phyloP scores from a whole-genome alignment of 1,284 basidiomycete genomes.

The Gymnopus androsaceus region DNA sequence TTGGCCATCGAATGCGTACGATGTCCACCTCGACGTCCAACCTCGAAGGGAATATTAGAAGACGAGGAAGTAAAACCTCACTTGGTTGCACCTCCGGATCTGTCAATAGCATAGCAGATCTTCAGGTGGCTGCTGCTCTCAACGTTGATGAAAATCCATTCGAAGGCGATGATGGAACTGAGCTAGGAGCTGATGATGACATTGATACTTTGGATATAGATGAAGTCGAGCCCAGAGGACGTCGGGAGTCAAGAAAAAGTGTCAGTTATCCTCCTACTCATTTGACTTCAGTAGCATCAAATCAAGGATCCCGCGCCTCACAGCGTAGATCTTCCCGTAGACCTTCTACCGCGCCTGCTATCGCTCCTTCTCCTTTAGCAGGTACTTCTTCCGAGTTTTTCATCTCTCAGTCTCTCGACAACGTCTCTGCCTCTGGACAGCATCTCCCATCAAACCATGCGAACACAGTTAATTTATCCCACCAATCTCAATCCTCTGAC shows the following conservation, averaged over 20 bases:
- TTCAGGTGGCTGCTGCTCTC: constrained; percentile 93
- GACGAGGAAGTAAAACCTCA: too few relatives aligned
- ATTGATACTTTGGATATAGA: too few relatives aligned
- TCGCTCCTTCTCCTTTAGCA: too few relatives aligned
- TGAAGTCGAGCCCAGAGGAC: constrained; percentile 22
- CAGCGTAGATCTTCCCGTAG: not conserved
- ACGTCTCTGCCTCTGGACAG: not conserved
- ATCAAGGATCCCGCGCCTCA: not conserved
- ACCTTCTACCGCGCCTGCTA: not conserved
- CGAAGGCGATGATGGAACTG: constrained; percentile 48
- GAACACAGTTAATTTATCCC: too few relatives aligned
- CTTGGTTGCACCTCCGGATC: not conserved
- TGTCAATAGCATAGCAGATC: constrained; percentile 84
- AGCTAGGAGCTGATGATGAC: too few relatives aligned
- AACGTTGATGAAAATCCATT: constrained; percentile 72
- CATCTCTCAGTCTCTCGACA: not conserved
- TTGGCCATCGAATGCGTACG: constrained; percentile 1
- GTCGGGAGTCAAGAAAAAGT: not conserved
- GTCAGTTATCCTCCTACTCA: not conserved
- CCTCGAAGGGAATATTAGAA: not conserved
- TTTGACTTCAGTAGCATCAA: not conserved
- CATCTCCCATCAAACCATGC: not conserved
- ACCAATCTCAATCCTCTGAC: too few relatives aligned
- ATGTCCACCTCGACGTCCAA: not conserved
- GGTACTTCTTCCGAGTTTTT: not conserved